phyloP scores from a whole-genome alignment of 805 yeast species.

The Maudiozyma saulgeensis region DNA sequence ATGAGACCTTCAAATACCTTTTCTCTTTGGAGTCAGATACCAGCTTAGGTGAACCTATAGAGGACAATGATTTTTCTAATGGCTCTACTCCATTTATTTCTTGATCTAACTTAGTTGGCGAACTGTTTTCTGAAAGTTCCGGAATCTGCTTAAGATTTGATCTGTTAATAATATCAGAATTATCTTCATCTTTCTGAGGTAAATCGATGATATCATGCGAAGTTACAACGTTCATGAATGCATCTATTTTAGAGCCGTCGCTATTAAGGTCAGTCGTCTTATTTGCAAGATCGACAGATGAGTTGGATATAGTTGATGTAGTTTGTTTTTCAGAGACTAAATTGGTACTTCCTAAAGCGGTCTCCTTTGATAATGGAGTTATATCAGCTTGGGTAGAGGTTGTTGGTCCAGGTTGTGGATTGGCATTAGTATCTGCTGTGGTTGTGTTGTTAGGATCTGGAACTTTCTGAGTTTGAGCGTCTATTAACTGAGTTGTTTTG shows the following conservation, averaged over 20 bases:
- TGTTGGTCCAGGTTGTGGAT: not conserved
- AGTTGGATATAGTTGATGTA: too few relatives aligned
- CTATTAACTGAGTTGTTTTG: conserved; percentile 16
- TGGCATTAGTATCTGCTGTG: too few relatives aligned
- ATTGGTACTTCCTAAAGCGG: too few relatives aligned
- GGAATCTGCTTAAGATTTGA: not conserved
- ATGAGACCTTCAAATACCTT: conserved; percentile 11
- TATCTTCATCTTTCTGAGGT: not conserved
- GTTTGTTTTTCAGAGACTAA: too few relatives aligned
- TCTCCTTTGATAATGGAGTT: too few relatives aligned
- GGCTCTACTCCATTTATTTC: conserved; percentile 1
- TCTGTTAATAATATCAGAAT: not conserved
- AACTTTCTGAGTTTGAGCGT: not conserved
- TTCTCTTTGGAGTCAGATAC: conserved; percentile 5
- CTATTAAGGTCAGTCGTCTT: too few relatives aligned
- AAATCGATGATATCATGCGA: too few relatives aligned
- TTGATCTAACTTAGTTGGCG: not conserved
- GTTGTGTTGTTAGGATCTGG: not conserved
- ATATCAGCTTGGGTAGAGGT: not conserved
- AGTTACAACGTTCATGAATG: too few relatives aligned
- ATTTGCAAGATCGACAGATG: too few relatives aligned
- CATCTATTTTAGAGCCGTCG: too few relatives aligned
- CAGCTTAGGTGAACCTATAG: conserved; percentile 1
- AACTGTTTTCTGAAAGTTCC: not conserved
- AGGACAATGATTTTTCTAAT: conserved; percentile 1